phyloP scores from a whole-genome alignment of 805 yeast genomes.

The Lipomyces mesembrius region DNA sequence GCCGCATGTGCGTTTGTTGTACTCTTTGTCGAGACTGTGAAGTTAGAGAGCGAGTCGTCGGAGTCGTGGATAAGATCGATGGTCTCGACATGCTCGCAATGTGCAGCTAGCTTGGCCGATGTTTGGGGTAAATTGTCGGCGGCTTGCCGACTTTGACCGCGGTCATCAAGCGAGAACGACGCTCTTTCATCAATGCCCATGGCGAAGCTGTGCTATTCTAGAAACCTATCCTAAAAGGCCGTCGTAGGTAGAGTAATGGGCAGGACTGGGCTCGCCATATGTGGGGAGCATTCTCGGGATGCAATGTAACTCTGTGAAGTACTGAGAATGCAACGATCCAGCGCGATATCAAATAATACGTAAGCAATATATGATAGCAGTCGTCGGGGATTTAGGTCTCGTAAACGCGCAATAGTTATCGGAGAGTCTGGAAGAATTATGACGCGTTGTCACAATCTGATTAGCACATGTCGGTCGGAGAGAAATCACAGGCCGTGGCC shows the following conservation, averaged over 20 bases:
- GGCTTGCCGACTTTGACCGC: not conserved
- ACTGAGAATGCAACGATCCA: no score
- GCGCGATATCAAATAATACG: no score
- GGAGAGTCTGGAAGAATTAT: no score
- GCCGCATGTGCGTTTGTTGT: not conserved
- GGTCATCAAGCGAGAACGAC: not conserved
- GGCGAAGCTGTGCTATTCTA: not conserved
- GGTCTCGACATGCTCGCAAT: constrained; percentile 30
- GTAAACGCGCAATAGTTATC: no score
- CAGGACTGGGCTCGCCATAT: not conserved
- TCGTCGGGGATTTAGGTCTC: no score
- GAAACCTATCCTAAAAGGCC: not conserved
- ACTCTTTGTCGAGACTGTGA: constrained; percentile 3
- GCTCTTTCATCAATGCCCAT: not conserved
- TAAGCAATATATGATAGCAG: no score
- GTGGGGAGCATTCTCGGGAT: not conserved
- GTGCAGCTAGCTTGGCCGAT: constrained; percentile 1
- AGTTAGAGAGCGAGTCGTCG: constrained; percentile 3
- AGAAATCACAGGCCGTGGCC: no score
- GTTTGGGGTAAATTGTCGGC: not conserved
- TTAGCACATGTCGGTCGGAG: no score
- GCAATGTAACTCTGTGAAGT: no score
- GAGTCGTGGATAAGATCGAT: constrained; percentile 7
- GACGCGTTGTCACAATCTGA: no score
- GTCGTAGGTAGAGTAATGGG: not conserved